phyloP scores from a whole-genome alignment of 495 filamentous ascomycete species.

The Podospora pseudopauciseta region DNA sequence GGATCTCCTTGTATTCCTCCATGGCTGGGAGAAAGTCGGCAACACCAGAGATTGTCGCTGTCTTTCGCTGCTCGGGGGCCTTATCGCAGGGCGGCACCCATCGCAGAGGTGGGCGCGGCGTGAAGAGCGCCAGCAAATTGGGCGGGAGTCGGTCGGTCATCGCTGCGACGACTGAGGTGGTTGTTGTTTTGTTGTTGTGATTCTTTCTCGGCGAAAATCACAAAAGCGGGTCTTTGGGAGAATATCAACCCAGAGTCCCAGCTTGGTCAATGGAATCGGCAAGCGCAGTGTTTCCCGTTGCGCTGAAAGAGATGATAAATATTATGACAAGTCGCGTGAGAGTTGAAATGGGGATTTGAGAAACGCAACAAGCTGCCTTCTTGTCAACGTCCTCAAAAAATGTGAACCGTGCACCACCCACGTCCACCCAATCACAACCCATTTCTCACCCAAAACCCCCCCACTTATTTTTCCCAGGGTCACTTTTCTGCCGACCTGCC shows the following conservation, averaged over 20 bases:
- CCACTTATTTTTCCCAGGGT: slow-evolving; percentile 17
- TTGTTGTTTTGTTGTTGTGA: not conserved
- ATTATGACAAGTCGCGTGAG: not conserved
- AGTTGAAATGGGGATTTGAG: not conserved
- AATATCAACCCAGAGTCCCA: not conserved
- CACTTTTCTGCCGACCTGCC: slow-evolving; percentile 18
- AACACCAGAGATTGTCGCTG: slow-evolving; percentile 65
- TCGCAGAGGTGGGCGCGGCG: slow-evolving; percentile 84
- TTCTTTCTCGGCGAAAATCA: not conserved
- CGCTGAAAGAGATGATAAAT: not conserved
- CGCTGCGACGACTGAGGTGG: not conserved
- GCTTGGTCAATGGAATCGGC: not conserved
- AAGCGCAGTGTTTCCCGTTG: not conserved
- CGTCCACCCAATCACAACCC: not conserved
- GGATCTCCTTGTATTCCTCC: slow-evolving; percentile 62
- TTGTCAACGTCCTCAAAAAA: not conserved
- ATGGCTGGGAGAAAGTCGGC: slow-evolving; percentile 69
- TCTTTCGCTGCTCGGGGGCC: slow-evolving; percentile 76
- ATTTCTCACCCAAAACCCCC: not conserved
- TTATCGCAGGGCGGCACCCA: slow-evolving; percentile 82
- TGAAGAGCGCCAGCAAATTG: slow-evolving; percentile 88
- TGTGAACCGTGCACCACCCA: not conserved
- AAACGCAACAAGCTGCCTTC: no score
- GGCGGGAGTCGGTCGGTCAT: slow-evolving; percentile 94
- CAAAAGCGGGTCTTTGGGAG: not conserved